Evolutionary conservation across 2,329 filamentous ascomycete genomes (phyloP).

Genomic region (Coniella lustricola): DNA sequence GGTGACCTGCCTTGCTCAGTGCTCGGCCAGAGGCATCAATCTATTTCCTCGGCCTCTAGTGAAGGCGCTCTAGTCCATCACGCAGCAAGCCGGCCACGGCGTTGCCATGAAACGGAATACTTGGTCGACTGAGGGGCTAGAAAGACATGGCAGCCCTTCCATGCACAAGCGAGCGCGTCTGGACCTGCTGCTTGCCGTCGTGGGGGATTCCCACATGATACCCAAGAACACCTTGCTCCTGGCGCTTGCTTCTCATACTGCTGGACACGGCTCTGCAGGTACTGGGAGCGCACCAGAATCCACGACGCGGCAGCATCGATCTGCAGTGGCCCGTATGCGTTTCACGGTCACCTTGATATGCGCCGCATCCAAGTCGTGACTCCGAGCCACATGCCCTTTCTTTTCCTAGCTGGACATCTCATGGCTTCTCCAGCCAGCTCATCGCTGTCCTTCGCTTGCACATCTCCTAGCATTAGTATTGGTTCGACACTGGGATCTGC

Average conservation of each 20-base stretch:
- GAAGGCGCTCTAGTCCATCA: background rate
- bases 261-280: constrained; percentile 4
- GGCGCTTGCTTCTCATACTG: background rate
- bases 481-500: background rate
- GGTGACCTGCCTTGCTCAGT: background rate
- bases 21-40: constrained; percentile 3
- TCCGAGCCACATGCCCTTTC: constrained; percentile 3
- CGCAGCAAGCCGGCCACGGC: background rate
- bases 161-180: background rate
- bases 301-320: constrained; percentile 7
- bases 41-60: background rate
- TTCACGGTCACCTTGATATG: constrained; percentile 8
- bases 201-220: background rate
- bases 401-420: background rate
- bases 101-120: background rate
- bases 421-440: constrained; percentile 1
- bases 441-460: background rate
- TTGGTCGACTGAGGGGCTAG: background rate
- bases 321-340: constrained; percentile 5
- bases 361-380: constrained; percentile 3
- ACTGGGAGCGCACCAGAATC: constrained; percentile 9
- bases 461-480: background rate
- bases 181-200: constrained; percentile 10
- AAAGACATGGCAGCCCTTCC: background rate
- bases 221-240: constrained; percentile 1